phyloP scores from a whole-genome alignment of 805 yeast genomes.

The Tetrapisispora arboricola region DNA sequence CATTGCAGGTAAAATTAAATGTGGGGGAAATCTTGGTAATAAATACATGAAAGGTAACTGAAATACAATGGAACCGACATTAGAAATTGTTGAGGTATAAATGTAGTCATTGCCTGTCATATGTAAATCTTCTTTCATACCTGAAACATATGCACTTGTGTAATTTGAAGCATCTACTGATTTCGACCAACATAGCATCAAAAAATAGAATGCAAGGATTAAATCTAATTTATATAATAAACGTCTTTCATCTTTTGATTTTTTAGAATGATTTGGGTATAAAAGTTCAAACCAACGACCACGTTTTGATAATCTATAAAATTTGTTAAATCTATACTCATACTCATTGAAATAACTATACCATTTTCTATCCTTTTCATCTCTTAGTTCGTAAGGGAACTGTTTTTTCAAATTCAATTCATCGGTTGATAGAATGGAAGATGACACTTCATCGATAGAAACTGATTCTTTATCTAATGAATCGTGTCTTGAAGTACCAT shows the following conservation, averaged over 20 bases:
- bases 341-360: constrained; percentile 42
- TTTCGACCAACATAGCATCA: constrained; percentile 59
- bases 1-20: constrained; percentile 36
- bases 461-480: background rate
- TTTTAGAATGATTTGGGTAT: constrained; percentile 27
- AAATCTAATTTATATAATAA: constrained; percentile 46
- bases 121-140: constrained; percentile 48
- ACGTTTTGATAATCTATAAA: constrained; percentile 22
- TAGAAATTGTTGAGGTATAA: constrained; percentile 47
- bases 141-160: constrained; percentile 57
- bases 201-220: constrained; percentile 44
- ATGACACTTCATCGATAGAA: background rate
- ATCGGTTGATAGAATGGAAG: no score
- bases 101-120: constrained; percentile 57
- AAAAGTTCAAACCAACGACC: constrained; percentile 25
- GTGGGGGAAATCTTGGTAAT: constrained; percentile 46
- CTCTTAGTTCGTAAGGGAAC: constrained; percentile 31
- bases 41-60: constrained; percentile 58
- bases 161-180: constrained; percentile 52
- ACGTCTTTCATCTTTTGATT: constrained; percentile 36
- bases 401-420: constrained; percentile 10
- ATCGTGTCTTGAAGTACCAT: background rate
- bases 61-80: constrained; percentile 51
- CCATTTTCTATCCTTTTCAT: constrained; percentile 34
- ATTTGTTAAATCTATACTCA: constrained; percentile 36